phyloP scores from a whole-genome alignment of 2,329 filamentous ascomycete genomes.

The Fusarium coicis region DNA sequence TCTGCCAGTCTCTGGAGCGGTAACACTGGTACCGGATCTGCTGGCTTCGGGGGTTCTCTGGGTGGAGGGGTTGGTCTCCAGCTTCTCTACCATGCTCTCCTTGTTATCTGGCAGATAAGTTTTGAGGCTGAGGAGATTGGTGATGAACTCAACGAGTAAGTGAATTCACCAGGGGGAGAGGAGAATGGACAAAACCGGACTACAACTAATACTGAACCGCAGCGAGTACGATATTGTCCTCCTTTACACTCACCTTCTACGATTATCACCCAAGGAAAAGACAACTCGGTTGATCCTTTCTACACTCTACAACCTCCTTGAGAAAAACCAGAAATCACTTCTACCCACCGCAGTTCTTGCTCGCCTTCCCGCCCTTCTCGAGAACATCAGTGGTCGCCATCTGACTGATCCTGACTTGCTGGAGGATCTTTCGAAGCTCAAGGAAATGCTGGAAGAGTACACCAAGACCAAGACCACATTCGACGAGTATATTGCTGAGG shows the following conservation, averaged over 20 bases:
- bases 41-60: constrained; percentile 70
- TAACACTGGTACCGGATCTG: constrained; percentile 62
- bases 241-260: constrained; percentile 91
- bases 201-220: constrained; percentile 23
- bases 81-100: constrained; percentile 90
- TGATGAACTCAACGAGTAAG: constrained; percentile 85
- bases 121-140: constrained; percentile 84
- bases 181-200: neutral
- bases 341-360: constrained; percentile 89
- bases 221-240: constrained; percentile 91
- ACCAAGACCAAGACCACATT: constrained; percentile 80
- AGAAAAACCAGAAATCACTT: constrained; percentile 73
- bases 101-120: constrained; percentile 96
- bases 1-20: constrained; percentile 72
- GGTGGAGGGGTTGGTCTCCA: constrained; percentile 91
- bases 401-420: constrained; percentile 72
- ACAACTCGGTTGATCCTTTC: constrained; percentile 91
- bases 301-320: constrained; percentile 87
- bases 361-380: constrained; percentile 76
- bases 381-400: constrained; percentile 71
- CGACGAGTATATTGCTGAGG: constrained; percentile 89
- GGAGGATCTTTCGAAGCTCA: constrained; percentile 70
- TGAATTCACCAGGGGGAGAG: constrained; percentile 10
- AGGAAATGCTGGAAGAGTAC: constrained; percentile 73
- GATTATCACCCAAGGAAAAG: constrained; percentile 96